Base-by-base conservation (phyloP, 2,329 filamentous ascomycete genomes). In the Thelonectria olida region DNA sequence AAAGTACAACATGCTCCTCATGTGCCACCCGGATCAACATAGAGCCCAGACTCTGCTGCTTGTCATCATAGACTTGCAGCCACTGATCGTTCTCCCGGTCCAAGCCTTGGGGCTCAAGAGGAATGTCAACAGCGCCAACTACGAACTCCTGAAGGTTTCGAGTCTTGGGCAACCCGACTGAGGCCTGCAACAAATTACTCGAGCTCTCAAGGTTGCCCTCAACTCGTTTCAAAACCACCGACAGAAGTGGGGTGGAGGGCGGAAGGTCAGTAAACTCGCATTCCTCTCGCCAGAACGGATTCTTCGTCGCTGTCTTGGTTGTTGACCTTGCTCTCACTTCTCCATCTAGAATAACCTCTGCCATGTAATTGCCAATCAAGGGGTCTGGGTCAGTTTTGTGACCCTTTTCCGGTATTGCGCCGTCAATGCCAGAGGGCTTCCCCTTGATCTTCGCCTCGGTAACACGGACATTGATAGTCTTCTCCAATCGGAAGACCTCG, bases 1-100 rank as follows among this genome's bases (percentile, higher is more conserved):
- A 90, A 36, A 99, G 84, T 9, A 98, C 94, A 7, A 97, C 91
- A 50, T 96, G 88, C 77, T 99, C 95, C 55, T 97, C 92, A 66
- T 96, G 89, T 44, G 90, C 88, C 20, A 96, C 84, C 72, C 89
- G 93, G 77, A 97, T 87, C 52, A 97, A 84, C 81, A 97, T 90
- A 63, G 94, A 92, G 25, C 94, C 95, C 49, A 97, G 86, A 1
- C 84, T 82, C 68, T 93, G 90, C 62, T 92, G 88, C 65, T 87
- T 88, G 66, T 91, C 89, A 71, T 97, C 92, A 49, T 90, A 78
- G 20, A 97, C 87, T 15, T 90, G 90, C 81, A 93, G 91, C 95
- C 94, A 97, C 71, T 93, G 90, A 76, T 98, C 95, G 31, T 90
- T 85, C 58, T 95, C 91, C 71, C 90, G 90, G 15, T 89, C 90